Conservation (phyloP, 371 early-diverging fungal species). For the Mucor velutinosus region DNA sequence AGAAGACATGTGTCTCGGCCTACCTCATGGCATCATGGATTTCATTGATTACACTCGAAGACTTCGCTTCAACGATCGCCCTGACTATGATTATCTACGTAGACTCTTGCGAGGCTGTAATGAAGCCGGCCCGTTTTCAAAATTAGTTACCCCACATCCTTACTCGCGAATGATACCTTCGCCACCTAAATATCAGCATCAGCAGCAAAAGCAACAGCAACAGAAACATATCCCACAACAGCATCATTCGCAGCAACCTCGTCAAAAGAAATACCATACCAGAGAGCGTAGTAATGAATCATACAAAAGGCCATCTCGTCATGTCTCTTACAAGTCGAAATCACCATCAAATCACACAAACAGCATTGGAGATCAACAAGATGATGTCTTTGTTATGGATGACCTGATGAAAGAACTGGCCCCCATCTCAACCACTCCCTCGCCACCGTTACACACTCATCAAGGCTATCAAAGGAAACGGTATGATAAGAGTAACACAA, state of each 20-base stretch:
- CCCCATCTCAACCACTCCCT: not conserved
- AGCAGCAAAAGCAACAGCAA: not conserved
- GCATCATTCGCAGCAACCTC: not conserved
- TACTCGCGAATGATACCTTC: slow-evolving; percentile 11
- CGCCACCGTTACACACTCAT: not conserved
- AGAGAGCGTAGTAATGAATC: not conserved
- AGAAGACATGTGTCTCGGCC: slow-evolving; percentile 56
- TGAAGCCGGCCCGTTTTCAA: slow-evolving; percentile 21
- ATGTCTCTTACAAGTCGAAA: not conserved
- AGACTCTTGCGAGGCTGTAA: slow-evolving; percentile 42
- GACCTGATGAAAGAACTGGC: slow-evolving; percentile 14
- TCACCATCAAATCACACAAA: not conserved
- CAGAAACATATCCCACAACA: not conserved
- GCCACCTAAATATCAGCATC: slow-evolving; percentile 9
- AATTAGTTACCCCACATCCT: slow-evolving; percentile 14
- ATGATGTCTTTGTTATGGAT: slow-evolving; percentile 28
- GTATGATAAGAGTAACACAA: not conserved
- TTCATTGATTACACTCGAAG: slow-evolving; percentile 75
- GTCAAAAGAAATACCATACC: not conserved
- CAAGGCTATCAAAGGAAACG: not conserved
- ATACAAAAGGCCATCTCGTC: not conserved
- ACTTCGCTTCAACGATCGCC: slow-evolving; percentile 88
- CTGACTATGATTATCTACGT: slow-evolving; percentile 83
- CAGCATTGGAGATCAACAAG: not conserved
- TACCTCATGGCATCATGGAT: slow-evolving; percentile 57